Evolutionary conservation across 139 green algal genomes (phyloP).

Genomic region (Monoraphidium neglectum): DNA sequence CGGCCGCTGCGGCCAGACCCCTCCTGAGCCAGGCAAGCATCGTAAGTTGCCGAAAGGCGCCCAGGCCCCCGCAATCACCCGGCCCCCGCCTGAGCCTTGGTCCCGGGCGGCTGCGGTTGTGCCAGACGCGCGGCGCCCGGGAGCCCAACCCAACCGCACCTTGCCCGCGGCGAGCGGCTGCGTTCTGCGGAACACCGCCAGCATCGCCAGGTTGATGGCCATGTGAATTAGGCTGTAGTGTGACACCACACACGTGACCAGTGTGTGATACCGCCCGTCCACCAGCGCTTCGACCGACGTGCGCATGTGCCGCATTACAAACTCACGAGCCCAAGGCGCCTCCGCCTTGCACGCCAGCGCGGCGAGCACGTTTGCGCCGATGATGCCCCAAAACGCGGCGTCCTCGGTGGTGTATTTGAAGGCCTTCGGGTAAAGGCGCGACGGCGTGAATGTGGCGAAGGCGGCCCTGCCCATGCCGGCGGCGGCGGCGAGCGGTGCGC

Average conservation of each 20-base stretch:
- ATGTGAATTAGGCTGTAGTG: conserved; percentile 21
- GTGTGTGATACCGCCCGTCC: conserved; percentile 20
- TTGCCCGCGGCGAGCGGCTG: conserved; percentile 13
- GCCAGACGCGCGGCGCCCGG: no score
- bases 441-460: conserved; percentile 19
- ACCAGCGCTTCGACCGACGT: conserved; percentile 7
- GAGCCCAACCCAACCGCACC: neutral
- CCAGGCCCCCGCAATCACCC: no score
- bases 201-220: conserved; percentile 23
- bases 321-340: neutral
- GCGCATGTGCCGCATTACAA: conserved; percentile 2
- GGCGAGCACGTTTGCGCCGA: conserved; percentile 4
- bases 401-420: conserved; percentile 1
- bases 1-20: no score
- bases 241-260: conserved; percentile 13
- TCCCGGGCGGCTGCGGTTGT: no score
- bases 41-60: no score
- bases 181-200: conserved; percentile 10
- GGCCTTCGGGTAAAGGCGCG: conserved; percentile 17
- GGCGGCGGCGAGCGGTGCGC: neutral
- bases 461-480: neutral
- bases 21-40: no score
- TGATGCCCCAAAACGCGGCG: conserved; percentile 24
- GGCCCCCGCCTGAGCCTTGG: no score
- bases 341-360: conserved; percentile 2